phyloP scores from a whole-genome alignment of 2,329 filamentous ascomycete species.

The Epichloe hybrida region DNA sequence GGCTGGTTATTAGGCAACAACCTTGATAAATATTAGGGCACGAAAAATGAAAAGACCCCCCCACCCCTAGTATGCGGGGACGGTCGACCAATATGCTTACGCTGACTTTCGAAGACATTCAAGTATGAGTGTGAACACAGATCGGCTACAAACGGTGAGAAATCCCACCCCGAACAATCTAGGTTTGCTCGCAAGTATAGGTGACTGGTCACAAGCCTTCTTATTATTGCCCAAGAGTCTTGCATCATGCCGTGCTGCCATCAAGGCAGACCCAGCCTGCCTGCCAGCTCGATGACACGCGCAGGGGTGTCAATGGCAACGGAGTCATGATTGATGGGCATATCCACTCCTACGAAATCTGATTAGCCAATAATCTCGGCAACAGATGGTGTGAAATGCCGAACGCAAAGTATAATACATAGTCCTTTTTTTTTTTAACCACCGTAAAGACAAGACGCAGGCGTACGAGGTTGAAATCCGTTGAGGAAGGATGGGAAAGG shows the following conservation, averaged over 20 bases:
- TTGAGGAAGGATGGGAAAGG: too few species aligned
- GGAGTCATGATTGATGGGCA: background rate
- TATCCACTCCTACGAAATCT: background rate
- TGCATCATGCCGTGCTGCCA: background rate
- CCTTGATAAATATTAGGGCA: background rate
- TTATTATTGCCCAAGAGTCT: background rate
- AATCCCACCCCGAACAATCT: too few species aligned
- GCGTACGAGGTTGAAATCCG: too few species aligned
- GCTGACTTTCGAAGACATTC: too few species aligned
- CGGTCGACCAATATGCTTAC: background rate
- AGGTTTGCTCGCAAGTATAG: too few species aligned
- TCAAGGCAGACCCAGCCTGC: background rate
- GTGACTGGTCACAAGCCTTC: background rate
- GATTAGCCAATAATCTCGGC: constrained; percentile 1
- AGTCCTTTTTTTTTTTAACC: background rate
- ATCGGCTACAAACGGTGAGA: too few species aligned
- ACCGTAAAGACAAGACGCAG: background rate
- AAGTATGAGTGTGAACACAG: too few species aligned
- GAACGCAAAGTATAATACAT: background rate
- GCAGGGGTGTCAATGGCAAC: background rate
- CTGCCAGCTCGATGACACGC: background rate
- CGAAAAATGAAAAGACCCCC: background rate
- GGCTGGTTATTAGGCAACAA: background rate
- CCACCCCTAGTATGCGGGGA: background rate
- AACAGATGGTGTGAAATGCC: background rate